Conservation (phyloP, 495 filamentous ascomycete species). For the Astrocystis sublimbata region DNA sequence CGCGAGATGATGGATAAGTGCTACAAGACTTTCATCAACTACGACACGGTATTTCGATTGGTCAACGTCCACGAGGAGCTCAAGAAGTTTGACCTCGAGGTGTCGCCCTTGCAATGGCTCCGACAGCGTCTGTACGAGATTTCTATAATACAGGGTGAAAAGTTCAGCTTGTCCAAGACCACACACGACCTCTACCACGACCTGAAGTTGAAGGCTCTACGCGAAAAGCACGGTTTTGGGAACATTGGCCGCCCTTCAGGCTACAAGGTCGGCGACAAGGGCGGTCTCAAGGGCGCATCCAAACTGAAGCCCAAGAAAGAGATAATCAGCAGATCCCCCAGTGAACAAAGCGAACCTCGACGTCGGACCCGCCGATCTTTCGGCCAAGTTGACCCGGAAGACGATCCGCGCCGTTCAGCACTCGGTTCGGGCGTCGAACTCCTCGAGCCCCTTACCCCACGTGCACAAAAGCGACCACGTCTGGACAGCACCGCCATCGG, state of each 20-base stretch:
- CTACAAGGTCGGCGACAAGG: conserved; percentile 31
- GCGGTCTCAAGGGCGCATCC: conserved; percentile 21
- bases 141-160: conserved; percentile 33
- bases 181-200: conserved; percentile 49
- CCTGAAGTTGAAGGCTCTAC: conserved; percentile 39
- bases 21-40: conserved; percentile 41
- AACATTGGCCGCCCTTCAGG: conserved; percentile 51
- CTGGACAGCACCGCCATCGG: conserved; percentile 11
- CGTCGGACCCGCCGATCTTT: conserved; percentile 30
- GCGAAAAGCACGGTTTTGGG: conserved; percentile 45
- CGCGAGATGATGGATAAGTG: conserved; percentile 42
- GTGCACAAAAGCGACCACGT: conserved; percentile 29
- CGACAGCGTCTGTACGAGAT: conserved; percentile 49
- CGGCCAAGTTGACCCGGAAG: conserved; percentile 28
- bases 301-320: conserved; percentile 31
- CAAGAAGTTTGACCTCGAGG: conserved; percentile 45
- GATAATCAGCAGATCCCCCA: background rate
- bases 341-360: conserved; percentile 21
- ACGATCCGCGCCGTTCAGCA: conserved; percentile 21
- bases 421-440: conserved; percentile 17
- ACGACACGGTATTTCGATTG: conserved; percentile 51
- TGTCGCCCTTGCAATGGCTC: conserved; percentile 50
- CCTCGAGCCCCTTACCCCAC: conserved; percentile 29
- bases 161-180: conserved; percentile 43
- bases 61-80: conserved; percentile 49